Percentiles rank a stretch among this genome's conserved stretches.
These are phyloP conservation scores for Tolypocladium inflatum DNA, from an alignment of 2,329 filamentous ascomycete species.

Conservation along the genomic window DNA sequence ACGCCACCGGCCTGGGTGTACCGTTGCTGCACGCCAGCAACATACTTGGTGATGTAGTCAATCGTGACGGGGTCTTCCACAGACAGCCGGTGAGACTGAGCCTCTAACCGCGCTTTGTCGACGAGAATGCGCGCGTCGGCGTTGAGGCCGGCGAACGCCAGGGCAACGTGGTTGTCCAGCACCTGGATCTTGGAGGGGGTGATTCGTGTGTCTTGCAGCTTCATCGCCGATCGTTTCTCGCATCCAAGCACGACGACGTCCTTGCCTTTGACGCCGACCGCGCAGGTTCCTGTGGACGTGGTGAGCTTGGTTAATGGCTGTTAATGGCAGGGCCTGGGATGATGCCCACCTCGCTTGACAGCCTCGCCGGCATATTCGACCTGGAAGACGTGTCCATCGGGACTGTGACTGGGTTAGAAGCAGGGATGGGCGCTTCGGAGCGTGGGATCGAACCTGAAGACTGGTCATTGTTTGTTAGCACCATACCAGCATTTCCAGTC, in stretches of 20 bases:
- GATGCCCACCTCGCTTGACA: conserved; percentile 77
- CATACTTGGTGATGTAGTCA: conserved; percentile 99
- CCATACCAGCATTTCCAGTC: not conserved
- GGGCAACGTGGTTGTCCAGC: conserved; percentile 89
- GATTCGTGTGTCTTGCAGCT: conserved; percentile 97
- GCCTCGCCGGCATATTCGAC: conserved; percentile 99
- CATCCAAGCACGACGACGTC: conserved; percentile 95
- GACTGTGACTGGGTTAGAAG: conserved; percentile 54
- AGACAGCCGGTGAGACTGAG: conserved; percentile 92
- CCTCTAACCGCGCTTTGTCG: conserved; percentile 95
- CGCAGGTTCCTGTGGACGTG: conserved; percentile 68
- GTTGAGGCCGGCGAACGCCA: conserved; percentile 95
- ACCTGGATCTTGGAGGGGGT: conserved; percentile 98
- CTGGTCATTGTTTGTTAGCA: conserved; percentile 43
- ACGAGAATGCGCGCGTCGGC: conserved; percentile 96
- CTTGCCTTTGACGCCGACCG: conserved; percentile 90
- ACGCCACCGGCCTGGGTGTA: conserved; percentile 99
- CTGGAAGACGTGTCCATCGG: conserved; percentile 98
- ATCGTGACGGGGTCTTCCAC: conserved; percentile 96
- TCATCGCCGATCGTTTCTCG: conserved; percentile 98
- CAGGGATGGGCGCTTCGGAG: not conserved
- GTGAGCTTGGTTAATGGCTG: conserved; percentile 7
- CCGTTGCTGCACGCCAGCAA: conserved; percentile 94
- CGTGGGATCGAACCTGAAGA: conserved; percentile 59
- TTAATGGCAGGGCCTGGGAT: conserved; percentile 6